Evolutionary conservation across 139 green algal genomes (phyloP), one percentile per base, ranked within the genome.

Genomic region (Yamagishiella unicocca): DNA sequence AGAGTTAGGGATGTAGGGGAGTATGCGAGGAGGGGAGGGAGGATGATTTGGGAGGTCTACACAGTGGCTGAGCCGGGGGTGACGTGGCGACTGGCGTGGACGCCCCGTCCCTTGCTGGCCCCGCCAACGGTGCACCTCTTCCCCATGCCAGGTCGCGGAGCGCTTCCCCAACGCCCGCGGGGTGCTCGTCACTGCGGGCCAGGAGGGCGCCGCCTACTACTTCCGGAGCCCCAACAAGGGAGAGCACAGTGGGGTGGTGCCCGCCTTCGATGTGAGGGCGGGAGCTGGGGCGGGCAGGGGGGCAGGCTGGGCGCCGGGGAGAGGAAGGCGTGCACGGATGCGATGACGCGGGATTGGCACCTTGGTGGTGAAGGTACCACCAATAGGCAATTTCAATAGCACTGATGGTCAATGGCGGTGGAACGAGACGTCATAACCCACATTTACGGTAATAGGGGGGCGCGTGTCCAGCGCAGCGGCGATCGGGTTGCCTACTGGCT

Each of bases 111-210:
- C n/a, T n/a, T n/a, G n/a, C n/a, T n/a, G n/a, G 50, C 50, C 50
- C 50, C 50, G 17, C 50, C 50, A 12, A 12, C 50, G 12, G 50
- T 58, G 17, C 50, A 54, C 21, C 40, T 22, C 73, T 45, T 55
- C 31, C n/a, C n/a, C n/a, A n/a, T n/a, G n/a, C 19, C 92, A 96
- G 92, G 91, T 96, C 14, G 84, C 94, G 55, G 88, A 91, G 31
- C 86, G 89, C 29, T 90, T 96, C 37, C 90, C 94, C 31, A 90
- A 90, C 21, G 91, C 92, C 0, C 70, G 81, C 35, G 96, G 95
- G 2, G 93, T 98, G 43, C 90, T 98, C 37, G 92, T 98, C 19
- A 97, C 96, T 7, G 96, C 93, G 0, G 96, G 96, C 7, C 92
- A 91, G 24, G 88, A 95, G 85, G 96, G 96, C 25, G 94, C 92